Percentiles rank a stretch among this genome's conserved stretches.
phyloP scores from a whole-genome alignment of 495 filamentous ascomycete species.

The Rhypophila decipiens region DNA sequence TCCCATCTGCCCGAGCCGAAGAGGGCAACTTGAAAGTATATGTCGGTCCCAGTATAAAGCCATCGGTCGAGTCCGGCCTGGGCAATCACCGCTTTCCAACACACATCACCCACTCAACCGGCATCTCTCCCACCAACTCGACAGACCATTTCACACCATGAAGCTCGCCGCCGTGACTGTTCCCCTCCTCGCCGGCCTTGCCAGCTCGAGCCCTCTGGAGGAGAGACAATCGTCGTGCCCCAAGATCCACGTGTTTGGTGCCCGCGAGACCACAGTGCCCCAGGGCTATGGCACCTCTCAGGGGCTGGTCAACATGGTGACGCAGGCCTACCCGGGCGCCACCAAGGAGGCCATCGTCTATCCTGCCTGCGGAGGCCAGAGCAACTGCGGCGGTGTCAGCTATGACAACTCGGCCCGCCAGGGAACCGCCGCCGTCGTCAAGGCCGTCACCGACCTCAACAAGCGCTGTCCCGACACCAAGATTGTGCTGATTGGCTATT shows the following conservation, averaged over 20 bases:
- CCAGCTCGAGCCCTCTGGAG: slow-evolving; percentile 12
- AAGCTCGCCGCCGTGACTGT: slow-evolving; percentile 16
- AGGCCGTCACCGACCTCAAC: slow-evolving; percentile 50
- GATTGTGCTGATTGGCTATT: slow-evolving; percentile 58
- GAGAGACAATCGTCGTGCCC: slow-evolving; percentile 39
- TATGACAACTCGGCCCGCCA: slow-evolving; percentile 48
- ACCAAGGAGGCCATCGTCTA: slow-evolving; percentile 54
- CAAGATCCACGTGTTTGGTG: slow-evolving; percentile 54
- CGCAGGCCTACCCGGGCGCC: slow-evolving; percentile 45
- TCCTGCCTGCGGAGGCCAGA: slow-evolving; percentile 53
- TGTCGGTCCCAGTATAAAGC: neutral
- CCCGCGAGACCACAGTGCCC: slow-evolving; percentile 56
- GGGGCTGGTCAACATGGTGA: slow-evolving; percentile 48
- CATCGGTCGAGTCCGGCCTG: neutral
- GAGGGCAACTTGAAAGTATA: neutral
- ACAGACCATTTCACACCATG: no score
- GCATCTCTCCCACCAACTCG: neutral
- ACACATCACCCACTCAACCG: neutral
- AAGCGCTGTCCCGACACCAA: slow-evolving; percentile 48
- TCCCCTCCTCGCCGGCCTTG: slow-evolving; percentile 18
- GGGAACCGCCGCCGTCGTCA: slow-evolving; percentile 49
- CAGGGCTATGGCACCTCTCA: slow-evolving; percentile 48
- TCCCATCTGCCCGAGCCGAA: neutral
- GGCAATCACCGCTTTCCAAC: neutral
- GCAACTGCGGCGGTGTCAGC: slow-evolving; percentile 40